phyloP scores from a whole-genome alignment of 805 yeast species.

The Teunomyces tritomae region DNA sequence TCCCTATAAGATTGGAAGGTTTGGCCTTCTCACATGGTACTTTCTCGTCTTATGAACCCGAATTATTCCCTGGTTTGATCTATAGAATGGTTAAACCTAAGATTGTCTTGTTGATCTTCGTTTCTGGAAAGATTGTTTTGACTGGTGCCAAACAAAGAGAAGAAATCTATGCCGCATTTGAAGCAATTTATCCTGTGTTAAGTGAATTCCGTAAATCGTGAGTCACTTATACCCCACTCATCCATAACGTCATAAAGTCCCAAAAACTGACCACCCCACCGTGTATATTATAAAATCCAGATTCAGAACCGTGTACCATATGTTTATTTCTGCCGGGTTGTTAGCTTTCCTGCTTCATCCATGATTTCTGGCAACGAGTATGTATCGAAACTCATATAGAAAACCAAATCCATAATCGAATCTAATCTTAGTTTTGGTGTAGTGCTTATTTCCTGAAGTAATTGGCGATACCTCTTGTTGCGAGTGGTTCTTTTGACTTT shows the following conservation, averaged over 20 bases:
- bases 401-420: not conserved
- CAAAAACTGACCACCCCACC: not conserved
- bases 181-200: slow-evolving; percentile 96
- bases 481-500: slow-evolving; percentile 1
- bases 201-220: slow-evolving; percentile 91
- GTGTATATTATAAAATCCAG: slow-evolving; percentile 2
- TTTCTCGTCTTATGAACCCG: slow-evolving; percentile 98
- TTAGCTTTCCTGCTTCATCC: not conserved
- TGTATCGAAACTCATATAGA: slow-evolving; percentile 2
- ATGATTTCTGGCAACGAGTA: not conserved
- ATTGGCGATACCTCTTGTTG: not conserved
- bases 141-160: slow-evolving; percentile 99
- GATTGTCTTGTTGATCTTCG: slow-evolving; percentile 92
- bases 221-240: slow-evolving; percentile 6
- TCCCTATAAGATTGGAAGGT: slow-evolving; percentile 96
- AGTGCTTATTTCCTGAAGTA: slow-evolving; percentile 1
- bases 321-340: not conserved
- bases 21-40: slow-evolving; percentile 97
- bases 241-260: slow-evolving; percentile 1
- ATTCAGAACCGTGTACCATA: slow-evolving; percentile 3
- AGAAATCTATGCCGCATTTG: slow-evolving; percentile 97
- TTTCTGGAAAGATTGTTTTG: slow-evolving; percentile 93
- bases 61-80: slow-evolving; percentile 94
- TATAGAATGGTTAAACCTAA: slow-evolving; percentile 99
- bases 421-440: not conserved